phyloP scores from a whole-genome alignment of 2,329 filamentous ascomycete species.

The Cladosporium sp. region DNA sequence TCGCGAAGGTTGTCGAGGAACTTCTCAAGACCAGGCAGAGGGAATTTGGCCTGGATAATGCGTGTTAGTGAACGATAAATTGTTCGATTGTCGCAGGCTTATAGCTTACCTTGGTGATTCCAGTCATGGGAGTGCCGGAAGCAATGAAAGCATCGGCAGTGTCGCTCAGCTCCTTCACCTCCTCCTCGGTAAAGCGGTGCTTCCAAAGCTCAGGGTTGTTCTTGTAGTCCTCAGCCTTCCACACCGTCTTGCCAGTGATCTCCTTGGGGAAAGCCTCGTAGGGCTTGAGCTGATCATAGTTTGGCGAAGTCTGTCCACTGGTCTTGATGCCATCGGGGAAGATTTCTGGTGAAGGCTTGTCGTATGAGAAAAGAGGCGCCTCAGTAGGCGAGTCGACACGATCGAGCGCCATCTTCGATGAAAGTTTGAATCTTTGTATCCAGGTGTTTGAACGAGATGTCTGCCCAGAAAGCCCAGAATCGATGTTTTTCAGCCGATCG shows the following conservation, averaged over 20 bases:
- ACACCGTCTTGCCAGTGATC: constrained; percentile 68
- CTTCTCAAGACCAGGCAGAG: constrained; percentile 51
- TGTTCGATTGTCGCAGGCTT: neutral
- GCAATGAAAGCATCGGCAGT: constrained; percentile 66
- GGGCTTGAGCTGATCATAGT: constrained; percentile 59
- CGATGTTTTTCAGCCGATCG: neutral
- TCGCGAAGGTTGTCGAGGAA: constrained; percentile 54
- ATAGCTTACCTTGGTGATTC: constrained; percentile 54
- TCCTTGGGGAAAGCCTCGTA: constrained; percentile 67
- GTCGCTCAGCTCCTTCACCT: constrained; percentile 61
- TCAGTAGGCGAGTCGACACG: constrained; percentile 17
- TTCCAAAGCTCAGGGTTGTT: constrained; percentile 65
- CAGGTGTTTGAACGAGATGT: neutral
- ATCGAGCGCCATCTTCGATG: constrained; percentile 18
- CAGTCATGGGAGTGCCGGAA: constrained; percentile 62
- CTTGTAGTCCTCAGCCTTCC: constrained; percentile 62
- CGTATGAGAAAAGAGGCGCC: constrained; percentile 19
- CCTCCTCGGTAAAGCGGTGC: constrained; percentile 61
- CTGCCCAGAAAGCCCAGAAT: neutral
- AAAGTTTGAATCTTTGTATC: neutral
- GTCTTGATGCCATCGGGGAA: constrained; percentile 65
- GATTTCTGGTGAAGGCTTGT: constrained; percentile 38
- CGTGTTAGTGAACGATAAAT: neutral
- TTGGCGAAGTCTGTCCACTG: constrained; percentile 66
- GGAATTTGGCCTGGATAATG: constrained; percentile 50